Evolutionary conservation across 306 rosid genomes (phyloP), one percentile per base, ranked within the genome.

Genomic region (Styphnolobium japonicum): DNA sequence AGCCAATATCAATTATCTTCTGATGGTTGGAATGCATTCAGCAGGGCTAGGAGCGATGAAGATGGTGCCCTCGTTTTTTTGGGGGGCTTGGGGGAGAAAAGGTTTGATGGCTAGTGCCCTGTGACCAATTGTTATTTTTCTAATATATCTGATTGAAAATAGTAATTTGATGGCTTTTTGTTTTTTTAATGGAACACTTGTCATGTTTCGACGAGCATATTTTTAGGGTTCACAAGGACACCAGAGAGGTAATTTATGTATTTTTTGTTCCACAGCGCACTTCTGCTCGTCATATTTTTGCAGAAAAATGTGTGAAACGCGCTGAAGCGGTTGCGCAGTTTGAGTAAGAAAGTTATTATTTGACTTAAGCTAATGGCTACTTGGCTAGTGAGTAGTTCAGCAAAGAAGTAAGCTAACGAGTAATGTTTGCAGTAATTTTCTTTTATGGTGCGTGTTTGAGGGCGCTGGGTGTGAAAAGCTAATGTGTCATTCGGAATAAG

Each of bases 91-190:
- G 88, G 84, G 11, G 45, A 27, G 62, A 69, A n/a, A 73, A 76
- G 81, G 66, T 75, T 80, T 82, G 82, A 65, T 82, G 77, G 78
- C 77, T 67, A 64, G 52, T 76, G 58, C 56, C 58, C 16, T 55
- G 83, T 85, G 81, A 81, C 51, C 75, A 75, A 71, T 80, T 81
- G 77, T 60, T 70, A 79, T 87, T 85, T 83, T 81, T 65, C 78
- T 31, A 25, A 68, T 85, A 85, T 79, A 76, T 82, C 80, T 67
- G 86, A 83, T 77, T 80, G 79, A 39, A 84, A 87, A 19, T 77
- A 77, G 80, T 83, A 83, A 85, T 71, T 86, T 86, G 84, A 85
- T 81, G 92, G 71, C 82, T 66, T 87, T 75, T 67, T 83, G 85
- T 73, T 77, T 83, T 68, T 49, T 42, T 81, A 64, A 68, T 66